phyloP scores from a whole-genome alignment of 2,329 filamentous ascomycete genomes.

The Fusarium sacchari region DNA sequence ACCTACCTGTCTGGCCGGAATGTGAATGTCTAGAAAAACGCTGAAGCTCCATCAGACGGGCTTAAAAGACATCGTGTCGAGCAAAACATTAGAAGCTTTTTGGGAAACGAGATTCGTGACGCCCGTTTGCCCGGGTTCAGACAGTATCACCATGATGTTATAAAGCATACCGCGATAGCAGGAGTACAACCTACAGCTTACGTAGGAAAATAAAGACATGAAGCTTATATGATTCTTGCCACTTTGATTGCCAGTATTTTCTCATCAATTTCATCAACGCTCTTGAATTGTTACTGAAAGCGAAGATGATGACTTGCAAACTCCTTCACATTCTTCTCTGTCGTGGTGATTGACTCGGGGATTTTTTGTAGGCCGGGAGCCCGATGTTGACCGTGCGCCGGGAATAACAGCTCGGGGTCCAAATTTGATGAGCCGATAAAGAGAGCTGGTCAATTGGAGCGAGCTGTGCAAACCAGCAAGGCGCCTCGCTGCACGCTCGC shows the following conservation, averaged over 20 bases:
- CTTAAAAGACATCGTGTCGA: not conserved
- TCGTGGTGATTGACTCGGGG: not conserved
- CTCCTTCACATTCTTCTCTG: not conserved
- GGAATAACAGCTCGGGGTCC: slow-evolving; percentile 26
- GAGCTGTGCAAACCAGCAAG: not conserved
- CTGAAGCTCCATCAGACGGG: not conserved
- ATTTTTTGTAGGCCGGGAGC: slow-evolving; percentile 17
- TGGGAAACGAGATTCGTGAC: not conserved
- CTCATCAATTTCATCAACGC: not conserved
- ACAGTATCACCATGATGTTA: too few species aligned
- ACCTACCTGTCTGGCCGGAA: not conserved
- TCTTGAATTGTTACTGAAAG: not conserved
- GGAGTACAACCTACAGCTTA: not conserved
- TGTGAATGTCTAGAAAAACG: not conserved
- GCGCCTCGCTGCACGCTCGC: not conserved
- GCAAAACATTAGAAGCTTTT: not conserved
- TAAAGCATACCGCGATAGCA: not conserved
- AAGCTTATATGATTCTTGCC: not conserved
- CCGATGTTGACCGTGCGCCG: slow-evolving; percentile 18
- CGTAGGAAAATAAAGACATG: not conserved
- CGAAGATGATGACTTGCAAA: not conserved
- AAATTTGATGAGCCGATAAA: not conserved
- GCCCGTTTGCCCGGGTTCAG: not conserved
- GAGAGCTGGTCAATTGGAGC: slow-evolving; percentile 1
- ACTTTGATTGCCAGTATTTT: not conserved